A percentile compares a stretch with the other conserved stretches of the same genome.
phyloP scores from a whole-genome alignment of 2,329 filamentous ascomycete genomes.

The Colletotrichum lini region DNA sequence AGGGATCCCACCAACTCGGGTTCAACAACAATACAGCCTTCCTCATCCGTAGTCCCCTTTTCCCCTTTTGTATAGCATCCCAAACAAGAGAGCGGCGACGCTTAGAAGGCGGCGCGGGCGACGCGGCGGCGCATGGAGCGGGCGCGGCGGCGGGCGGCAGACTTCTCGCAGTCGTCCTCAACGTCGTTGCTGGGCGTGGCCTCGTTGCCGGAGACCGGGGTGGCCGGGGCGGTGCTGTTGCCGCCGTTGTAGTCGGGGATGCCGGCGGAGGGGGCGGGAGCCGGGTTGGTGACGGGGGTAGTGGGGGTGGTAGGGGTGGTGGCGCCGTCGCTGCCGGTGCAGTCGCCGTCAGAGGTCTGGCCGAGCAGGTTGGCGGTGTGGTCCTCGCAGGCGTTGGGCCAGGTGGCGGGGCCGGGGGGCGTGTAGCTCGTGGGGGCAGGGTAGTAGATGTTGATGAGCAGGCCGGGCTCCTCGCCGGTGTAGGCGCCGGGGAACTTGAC shows the following conservation, averaged over 20 bases:
- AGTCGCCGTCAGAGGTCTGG: conserved; percentile 53
- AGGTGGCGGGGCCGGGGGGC: conserved; percentile 51
- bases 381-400: conserved; percentile 54
- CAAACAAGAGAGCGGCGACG: not conserved
- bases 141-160: conserved; percentile 34
- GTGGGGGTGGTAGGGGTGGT: conserved; percentile 33
- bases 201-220: not conserved
- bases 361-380: conserved; percentile 55
- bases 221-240: conserved; percentile 32
- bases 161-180: conserved; percentile 30
- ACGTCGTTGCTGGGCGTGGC: not conserved
- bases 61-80: not conserved
- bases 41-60: conserved; percentile 1
- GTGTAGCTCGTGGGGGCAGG: conserved; percentile 51
- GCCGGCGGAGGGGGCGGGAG: conserved; percentile 38
- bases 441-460: conserved; percentile 55
- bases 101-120: conserved; percentile 27
- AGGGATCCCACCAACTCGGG: not conserved
- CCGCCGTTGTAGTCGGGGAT: conserved; percentile 38
- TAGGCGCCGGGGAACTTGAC: conserved; percentile 54
- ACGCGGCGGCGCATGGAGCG: conserved; percentile 36
- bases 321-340: conserved; percentile 47
- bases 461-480: conserved; percentile 51
- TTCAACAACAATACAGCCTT: not conserved
- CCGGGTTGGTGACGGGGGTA: conserved; percentile 8